Evolutionary conservation across 805 yeast species (phyloP).

Genomic region (Candida gorgasii): DNA sequence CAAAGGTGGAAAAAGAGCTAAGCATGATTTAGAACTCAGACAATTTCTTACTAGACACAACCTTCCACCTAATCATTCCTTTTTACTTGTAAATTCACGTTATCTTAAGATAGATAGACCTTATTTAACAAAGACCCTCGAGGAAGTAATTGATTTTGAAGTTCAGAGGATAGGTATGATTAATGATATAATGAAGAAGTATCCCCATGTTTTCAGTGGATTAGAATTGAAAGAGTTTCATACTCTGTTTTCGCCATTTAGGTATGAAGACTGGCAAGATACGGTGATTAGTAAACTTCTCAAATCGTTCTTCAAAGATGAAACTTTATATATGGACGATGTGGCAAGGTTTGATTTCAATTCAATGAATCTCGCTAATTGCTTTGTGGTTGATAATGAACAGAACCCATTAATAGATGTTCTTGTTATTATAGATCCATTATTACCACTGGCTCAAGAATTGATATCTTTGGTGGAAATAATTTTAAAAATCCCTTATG

Average conservation of each 20-base stretch:
- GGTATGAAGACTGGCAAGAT: slow-evolving; percentile 47
- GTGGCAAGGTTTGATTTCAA: slow-evolving; percentile 51
- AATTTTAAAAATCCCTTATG: slow-evolving; percentile 46
- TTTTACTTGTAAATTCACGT: slow-evolving; percentile 58
- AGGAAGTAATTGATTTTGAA: slow-evolving; percentile 48
- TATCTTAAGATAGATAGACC: slow-evolving; percentile 34
- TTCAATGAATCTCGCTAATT: slow-evolving; percentile 27
- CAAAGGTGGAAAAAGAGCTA: neutral
- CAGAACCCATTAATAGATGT: slow-evolving; percentile 50
- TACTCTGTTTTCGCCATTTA: neutral
- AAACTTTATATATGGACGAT: slow-evolving; percentile 39
- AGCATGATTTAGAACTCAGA: slow-evolving; percentile 8
- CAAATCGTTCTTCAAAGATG: slow-evolving; percentile 44
- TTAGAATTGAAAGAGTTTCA: slow-evolving; percentile 19
- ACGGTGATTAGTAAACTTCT: slow-evolving; percentile 43
- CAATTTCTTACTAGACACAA: slow-evolving; percentile 28
- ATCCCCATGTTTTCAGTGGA: slow-evolving; percentile 24
- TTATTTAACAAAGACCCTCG: slow-evolving; percentile 28
- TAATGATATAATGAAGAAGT: slow-evolving; percentile 28
- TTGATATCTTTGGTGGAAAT: slow-evolving; percentile 47
- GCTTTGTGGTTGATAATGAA: slow-evolving; percentile 25
- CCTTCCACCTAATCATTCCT: slow-evolving; percentile 35
- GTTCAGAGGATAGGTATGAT: slow-evolving; percentile 38
- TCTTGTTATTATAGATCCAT: slow-evolving; percentile 68
- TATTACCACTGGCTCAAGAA: slow-evolving; percentile 67